A percentile compares a stretch with the other conserved stretches of the same genome.
These are phyloP conservation scores for grape (Vitis vinifera) DNA, from an alignment of 164 flowering plant genomes.

Conservation along the genomic window ASM3070453v1 NC_081815.1:16126001-16126500, in stretches of 20 bases:
- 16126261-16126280: conserved; percentile 23
- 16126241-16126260: conserved; percentile 35
- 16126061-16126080: no score
- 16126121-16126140: neutral
- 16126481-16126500: no score
- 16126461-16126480: no score
- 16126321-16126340: neutral
- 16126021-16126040: no score
- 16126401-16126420: neutral
- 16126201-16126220: conserved; percentile 31
- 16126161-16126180: conserved; percentile 20
- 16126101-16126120: no score
- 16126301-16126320: conserved; percentile 33
- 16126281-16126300: conserved; percentile 11
- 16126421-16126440: neutral
- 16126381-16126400: conserved; percentile 1
- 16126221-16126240: conserved; percentile 31
- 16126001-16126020: no score
- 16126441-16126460: no score
- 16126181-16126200: conserved; percentile 12
- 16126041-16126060: no score
- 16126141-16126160: conserved; percentile 25
- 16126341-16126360: neutral
- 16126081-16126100: no score
- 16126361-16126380: neutral